Base-by-base conservation (phyloP, 1,284 basidiomycete species). In the Singerocomus inundabilis region DNA sequence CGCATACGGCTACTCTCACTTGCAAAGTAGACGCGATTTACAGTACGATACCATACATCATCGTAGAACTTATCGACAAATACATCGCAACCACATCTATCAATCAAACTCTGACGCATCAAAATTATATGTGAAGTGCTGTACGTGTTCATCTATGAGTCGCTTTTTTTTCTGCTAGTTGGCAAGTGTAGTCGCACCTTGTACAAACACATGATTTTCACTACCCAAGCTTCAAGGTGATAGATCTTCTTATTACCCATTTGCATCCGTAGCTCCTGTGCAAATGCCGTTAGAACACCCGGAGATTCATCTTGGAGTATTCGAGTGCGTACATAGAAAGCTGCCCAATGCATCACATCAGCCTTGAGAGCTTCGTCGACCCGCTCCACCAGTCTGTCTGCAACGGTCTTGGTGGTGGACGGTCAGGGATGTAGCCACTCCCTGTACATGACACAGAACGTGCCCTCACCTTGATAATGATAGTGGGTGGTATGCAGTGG, bases 401-500 rank as follows among this genome's bases (percentile, higher is more conserved):
- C 88, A 36, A 97, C 82, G 0, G 92, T 97, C 93, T 93, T 61
- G 16, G 35, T 31, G n/a, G 21, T 30, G 10, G 32, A 37, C 28
- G 42, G 49, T 53, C 38, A 61, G 55, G 42, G 28, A 3, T 32
- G 31, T 5, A 2, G 18, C 24, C 13, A 34, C 21, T 36, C 5
- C 15, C 12, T 25, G 4, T 16, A 12, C 9, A 16, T 37, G 25
- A 37, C 34, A 49, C 1, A 25, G 29, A 37, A 43, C 10, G 24
- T 18, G 28, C 33, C 51, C 74, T 48, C 47, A 93, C 93, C 80
- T 96, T 93, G 40, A 98, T 70, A 40, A 98, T 84, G 36, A 95
- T 74, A 0, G 90, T 89, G 2, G 97, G 89, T n/a, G 97, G 97
- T 68, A 99, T 98, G 67, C 96, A 98, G 67, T 99, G 97, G 53